Evolutionary conservation across 2,329 filamentous ascomycete genomes (phyloP), one percentile per base, ranked within the genome.

Genomic region (Calonectria fujianensis): DNA sequence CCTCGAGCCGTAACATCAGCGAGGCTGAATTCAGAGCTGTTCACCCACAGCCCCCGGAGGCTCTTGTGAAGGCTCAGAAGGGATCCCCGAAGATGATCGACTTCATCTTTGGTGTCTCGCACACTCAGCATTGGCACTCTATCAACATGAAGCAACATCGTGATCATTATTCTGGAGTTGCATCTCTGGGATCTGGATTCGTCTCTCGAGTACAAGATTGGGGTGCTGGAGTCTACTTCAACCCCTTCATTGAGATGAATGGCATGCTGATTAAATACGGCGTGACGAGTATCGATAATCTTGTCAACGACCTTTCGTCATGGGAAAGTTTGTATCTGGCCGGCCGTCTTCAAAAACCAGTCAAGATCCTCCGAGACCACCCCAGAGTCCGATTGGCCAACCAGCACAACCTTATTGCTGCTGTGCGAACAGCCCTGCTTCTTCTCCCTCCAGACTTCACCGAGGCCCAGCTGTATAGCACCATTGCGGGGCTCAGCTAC

Each of bases 241-340:
- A 99, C 81, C 96, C 97, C 0, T 98, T 96, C 83, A 92, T 99
- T 64, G 96, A 94, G 3, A 93, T 98, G 75, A 98, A 98, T 81
- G 97, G 97, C 51, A 97, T 96, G 75, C 90, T 98, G 82, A 97
- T 99, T 85, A 99, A 99, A 86, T 99, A 99, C 81, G 97, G 96
- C 27, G 97, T 99, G 29, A 97, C 98, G 54, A 98, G 97, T 81
- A 91, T 98, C 78, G 93, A 97, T 82, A 98, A 96, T 3, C 88
- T 99, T 20, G 96, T 95, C 80, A 90, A 90, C 52, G 97, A 99
- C 83, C 90, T 99, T 31, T 94, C 92, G 37, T 92, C 96, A 73
- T 99, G 97, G 97, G 93, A 98, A 76, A 98, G 95, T 0, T 89
- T 99, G 32, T 99, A 99, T 85, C 91, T 99, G n/a, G 97, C 97